Conservation (phyloP, 202 grass and related monocot genomes). For the Elaeis oleifera region DNA sequence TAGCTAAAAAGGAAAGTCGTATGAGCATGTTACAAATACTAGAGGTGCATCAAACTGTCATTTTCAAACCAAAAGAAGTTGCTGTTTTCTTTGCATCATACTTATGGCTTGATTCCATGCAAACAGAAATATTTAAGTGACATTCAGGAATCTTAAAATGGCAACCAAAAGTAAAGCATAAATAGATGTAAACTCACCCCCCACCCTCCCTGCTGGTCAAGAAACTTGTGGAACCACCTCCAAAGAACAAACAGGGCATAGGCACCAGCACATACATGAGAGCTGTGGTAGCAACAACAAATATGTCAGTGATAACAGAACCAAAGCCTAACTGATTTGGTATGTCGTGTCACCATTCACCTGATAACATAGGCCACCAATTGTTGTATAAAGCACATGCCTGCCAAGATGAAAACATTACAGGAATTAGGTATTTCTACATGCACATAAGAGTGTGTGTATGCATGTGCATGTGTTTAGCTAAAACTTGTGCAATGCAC, state of each 20-base stretch:
- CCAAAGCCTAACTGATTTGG: not conserved
- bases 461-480: no score
- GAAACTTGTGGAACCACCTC: slow-evolving; percentile 87
- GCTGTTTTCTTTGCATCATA: no score
- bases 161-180: slow-evolving; percentile 7
- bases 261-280: slow-evolving; percentile 94
- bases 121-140: not conserved
- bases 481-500: no score
- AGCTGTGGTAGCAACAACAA: slow-evolving; percentile 29
- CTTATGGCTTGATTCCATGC: no score
- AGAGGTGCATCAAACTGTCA: no score
- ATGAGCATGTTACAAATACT: no score
- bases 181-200: slow-evolving; percentile 44
- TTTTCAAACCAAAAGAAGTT: no score
- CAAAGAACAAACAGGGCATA: slow-evolving; percentile 97
- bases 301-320: slow-evolving; percentile 22
- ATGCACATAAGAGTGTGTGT: not conserved
- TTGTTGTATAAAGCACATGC: slow-evolving; percentile 98
- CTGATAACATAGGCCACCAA: slow-evolving; percentile 99
- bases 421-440: slow-evolving; percentile 1
- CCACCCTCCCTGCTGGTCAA: slow-evolving; percentile 75
- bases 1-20: no score
- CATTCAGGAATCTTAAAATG: not conserved
- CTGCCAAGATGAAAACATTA: slow-evolving; percentile 24
- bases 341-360: slow-evolving; percentile 29